Evolutionary conservation across 352 stramenopile species (phyloP).

Genomic region (Phytophthora rubi): DNA sequence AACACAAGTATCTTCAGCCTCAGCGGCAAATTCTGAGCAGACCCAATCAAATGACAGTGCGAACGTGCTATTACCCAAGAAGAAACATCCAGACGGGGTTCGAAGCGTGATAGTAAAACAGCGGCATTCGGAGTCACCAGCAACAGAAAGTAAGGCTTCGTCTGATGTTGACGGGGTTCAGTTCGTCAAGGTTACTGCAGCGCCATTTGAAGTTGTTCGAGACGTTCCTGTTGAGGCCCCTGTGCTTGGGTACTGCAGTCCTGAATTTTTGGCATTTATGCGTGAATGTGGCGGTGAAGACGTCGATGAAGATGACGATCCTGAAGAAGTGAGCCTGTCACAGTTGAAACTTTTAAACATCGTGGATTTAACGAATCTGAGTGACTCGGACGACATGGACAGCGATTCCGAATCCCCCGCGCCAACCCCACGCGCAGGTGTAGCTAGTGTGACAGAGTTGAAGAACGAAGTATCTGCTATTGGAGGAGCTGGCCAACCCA

Average conservation of each 20-base stretch:
- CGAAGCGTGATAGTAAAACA: background rate
- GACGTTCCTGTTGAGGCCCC: slow-evolving; percentile 23
- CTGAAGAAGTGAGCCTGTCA: slow-evolving; percentile 41
- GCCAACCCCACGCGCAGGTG: slow-evolving; percentile 15
- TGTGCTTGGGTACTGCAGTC: slow-evolving; percentile 44
- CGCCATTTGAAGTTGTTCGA: slow-evolving; percentile 9
- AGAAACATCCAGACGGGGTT: slow-evolving; percentile 23
- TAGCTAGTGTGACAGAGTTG: background rate
- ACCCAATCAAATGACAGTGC: slow-evolving; percentile 8
- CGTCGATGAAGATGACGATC: slow-evolving; percentile 43
- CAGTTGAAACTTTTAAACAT: slow-evolving; percentile 56
- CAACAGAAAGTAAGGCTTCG: background rate
- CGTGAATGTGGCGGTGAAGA: slow-evolving; percentile 51
- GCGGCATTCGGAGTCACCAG: slow-evolving; percentile 7
- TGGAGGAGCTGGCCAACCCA: background rate
- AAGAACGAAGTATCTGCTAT: background rate
- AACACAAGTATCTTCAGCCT: background rate
- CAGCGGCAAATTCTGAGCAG: background rate
- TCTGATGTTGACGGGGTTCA: slow-evolving; percentile 12
- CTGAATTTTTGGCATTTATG: slow-evolving; percentile 58
- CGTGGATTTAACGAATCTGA: slow-evolving; percentile 69
- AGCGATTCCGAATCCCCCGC: slow-evolving; percentile 37
- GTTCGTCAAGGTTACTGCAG: slow-evolving; percentile 16
- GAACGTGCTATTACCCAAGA: slow-evolving; percentile 35
- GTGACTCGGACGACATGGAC: slow-evolving; percentile 47